A percentile compares a stretch with the other conserved stretches of the same genome.
These are phyloP conservation scores for Penicillium crustosum DNA, from an alignment of 2,329 filamentous ascomycete species.

Conservation along the genomic window DNA sequence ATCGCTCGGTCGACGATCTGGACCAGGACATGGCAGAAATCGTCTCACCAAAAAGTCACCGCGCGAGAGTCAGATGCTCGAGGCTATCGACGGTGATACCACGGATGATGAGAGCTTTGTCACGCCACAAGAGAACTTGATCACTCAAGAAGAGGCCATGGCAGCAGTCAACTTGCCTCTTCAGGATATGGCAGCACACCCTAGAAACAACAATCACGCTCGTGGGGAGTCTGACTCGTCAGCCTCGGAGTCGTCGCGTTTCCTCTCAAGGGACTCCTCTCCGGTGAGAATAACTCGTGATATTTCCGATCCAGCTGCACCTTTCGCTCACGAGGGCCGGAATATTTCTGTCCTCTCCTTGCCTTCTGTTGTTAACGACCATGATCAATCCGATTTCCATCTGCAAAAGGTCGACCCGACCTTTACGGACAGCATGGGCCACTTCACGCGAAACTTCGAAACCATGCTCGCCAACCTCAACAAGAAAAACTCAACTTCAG, in stretches of 20 bases:
- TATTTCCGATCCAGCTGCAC: neutral
- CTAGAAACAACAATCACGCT: constrained; percentile 1
- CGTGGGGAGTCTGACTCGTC: constrained; percentile 7
- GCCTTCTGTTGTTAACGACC: constrained; percentile 54
- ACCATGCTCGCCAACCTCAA: constrained; percentile 56
- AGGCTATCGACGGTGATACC: constrained; percentile 22
- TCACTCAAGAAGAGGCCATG: constrained; percentile 2
- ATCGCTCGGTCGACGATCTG: constrained; percentile 18
- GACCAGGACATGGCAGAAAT: constrained; percentile 19
- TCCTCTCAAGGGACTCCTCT: constrained; percentile 42
- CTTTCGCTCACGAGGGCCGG: constrained; percentile 20
- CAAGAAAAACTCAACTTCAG: constrained; percentile 57
- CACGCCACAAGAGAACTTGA: constrained; percentile 1
- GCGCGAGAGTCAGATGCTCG: constrained; percentile 10
- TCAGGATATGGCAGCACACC: neutral
- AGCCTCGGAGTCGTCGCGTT: constrained; percentile 5
- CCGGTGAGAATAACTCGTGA: constrained; percentile 35
- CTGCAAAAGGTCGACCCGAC: constrained; percentile 67
- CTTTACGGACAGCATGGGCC: constrained; percentile 64
- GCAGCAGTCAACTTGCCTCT: constrained; percentile 3
- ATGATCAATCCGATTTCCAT: constrained; percentile 60
- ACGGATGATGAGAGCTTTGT: constrained; percentile 30
- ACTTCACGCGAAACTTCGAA: constrained; percentile 61
- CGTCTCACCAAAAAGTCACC: constrained; percentile 13
- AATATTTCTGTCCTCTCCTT: constrained; percentile 55